phyloP scores from a whole-genome alignment of 768 basidiomycete species.

The Trametes gibbosa region DNA sequence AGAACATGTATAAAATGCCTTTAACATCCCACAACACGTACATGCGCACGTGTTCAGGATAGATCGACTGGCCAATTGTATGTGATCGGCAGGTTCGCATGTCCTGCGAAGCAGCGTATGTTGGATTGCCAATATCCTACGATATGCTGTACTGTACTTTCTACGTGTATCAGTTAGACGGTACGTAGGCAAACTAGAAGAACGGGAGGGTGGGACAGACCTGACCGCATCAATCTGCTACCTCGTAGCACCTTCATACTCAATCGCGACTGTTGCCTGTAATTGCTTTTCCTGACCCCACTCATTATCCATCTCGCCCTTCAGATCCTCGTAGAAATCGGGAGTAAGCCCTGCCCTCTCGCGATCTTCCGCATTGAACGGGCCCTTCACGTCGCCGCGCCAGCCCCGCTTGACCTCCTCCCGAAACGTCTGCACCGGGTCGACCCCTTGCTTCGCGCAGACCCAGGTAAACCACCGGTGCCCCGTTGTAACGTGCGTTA shows the following conservation, averaged over 20 bases:
- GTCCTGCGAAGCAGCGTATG: no score
- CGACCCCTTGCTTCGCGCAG: conserved; percentile 51
- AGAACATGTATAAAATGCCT: no score
- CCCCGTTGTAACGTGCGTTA: conserved; percentile 76
- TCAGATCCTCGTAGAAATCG: conserved; percentile 71
- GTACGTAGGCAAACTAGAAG: no score
- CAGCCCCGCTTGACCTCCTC: conserved; percentile 69
- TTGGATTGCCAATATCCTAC: no score
- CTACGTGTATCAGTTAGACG: no score
- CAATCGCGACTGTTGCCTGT: background rate
- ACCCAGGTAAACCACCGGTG: conserved; percentile 84
- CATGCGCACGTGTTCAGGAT: no score
- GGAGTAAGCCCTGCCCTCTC: conserved; percentile 69
- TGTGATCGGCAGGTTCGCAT: no score
- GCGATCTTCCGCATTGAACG: conserved; percentile 76
- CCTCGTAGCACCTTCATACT: conserved; percentile 3
- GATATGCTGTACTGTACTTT: no score
- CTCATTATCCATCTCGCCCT: conserved; percentile 48
- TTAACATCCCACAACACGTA: no score
- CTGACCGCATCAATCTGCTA: no score
- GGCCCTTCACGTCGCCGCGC: conserved; percentile 72
- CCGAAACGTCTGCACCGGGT: conserved; percentile 66
- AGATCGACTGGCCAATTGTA: no score
- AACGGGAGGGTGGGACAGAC: no score
- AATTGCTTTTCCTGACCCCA: background rate